These are phyloP conservation scores for Euphrasia arctica DNA, from an alignment of 305 asterid species.

Conservation along the genomic window DNA sequence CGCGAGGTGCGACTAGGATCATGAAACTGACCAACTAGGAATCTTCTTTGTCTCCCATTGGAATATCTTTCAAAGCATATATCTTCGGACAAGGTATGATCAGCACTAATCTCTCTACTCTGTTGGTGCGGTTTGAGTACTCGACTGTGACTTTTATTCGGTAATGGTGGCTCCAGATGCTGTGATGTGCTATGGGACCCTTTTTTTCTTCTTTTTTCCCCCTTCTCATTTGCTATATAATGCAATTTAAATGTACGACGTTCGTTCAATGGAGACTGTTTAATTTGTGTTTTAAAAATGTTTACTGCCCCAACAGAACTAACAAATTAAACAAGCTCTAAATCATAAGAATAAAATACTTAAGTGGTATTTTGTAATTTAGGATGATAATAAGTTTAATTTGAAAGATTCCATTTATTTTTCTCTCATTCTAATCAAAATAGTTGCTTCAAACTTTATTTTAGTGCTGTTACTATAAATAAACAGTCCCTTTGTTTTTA, in stretches of 20 bases:
- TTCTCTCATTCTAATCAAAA: no score
- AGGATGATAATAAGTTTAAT: no score
- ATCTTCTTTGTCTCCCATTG: conserved; percentile 42
- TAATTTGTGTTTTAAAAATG: no score
- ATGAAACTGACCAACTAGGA: conserved; percentile 45
- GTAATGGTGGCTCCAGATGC: conserved; percentile 40
- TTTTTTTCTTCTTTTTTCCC: background rate
- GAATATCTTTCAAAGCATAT: conserved; percentile 32
- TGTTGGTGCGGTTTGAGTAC: conserved; percentile 9
- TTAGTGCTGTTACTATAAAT: conserved; percentile 13
- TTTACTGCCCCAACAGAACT: no score
- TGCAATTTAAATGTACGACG: conserved; percentile 31
- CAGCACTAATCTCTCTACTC: conserved; percentile 29
- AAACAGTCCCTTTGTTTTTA: background rate
- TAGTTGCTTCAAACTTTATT: conserved; percentile 9
- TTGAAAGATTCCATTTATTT: no score
- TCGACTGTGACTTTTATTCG: conserved; percentile 33
- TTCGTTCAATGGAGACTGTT: conserved; percentile 48
- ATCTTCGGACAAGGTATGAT: conserved; percentile 26
- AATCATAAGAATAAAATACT: no score
- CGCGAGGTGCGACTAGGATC: conserved; percentile 29
- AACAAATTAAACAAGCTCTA: no score
- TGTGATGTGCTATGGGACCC: conserved; percentile 39
- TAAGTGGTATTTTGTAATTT: no score
- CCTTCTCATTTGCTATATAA: conserved; percentile 25